A percentile compares a stretch with the other conserved stretches of the same genome.
phyloP scores from a whole-genome alignment of 768 basidiomycete genomes.

The Phallus indusiatus region DNA sequence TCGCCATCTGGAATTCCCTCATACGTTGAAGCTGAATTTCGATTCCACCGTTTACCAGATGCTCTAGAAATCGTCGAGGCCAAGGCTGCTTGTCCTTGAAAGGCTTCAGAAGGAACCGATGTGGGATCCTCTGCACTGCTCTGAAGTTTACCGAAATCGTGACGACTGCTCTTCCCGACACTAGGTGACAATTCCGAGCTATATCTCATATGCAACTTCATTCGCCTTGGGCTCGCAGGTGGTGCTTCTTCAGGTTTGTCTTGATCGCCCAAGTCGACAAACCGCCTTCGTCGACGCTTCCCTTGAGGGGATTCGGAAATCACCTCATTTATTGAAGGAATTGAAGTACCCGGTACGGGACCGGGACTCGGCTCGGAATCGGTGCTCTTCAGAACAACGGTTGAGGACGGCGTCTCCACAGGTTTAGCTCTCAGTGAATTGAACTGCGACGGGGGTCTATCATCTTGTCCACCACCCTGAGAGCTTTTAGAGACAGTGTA shows the following conservation, averaged over 20 bases:
- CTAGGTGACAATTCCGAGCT: neutral
- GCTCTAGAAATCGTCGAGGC: neutral
- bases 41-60: neutral
- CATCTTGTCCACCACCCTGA: constrained; percentile 34
- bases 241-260: constrained; percentile 20
- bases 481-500: constrained; percentile 27
- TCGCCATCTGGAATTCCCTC: constrained; percentile 38
- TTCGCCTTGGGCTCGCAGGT: neutral
- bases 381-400: constrained; percentile 47
- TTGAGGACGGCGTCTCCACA: constrained; percentile 43
- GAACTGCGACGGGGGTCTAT: constrained; percentile 29
- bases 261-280: constrained; percentile 60
- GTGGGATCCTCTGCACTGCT: neutral
- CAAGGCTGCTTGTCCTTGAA: neutral
- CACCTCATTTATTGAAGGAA: neutral
- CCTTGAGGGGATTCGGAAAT: constrained; percentile 22
- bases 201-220: neutral
- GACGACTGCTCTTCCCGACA: neutral
- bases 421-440: neutral
- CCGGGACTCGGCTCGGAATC: constrained; percentile 10
- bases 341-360: constrained; percentile 2
- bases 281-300: constrained; percentile 56
- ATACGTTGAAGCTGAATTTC: neutral
- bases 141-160: neutral
- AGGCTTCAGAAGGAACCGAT: neutral